Evolutionary conservation across 352 stramenopile genomes (phyloP).

Genomic region (Phytophthora foliorum): DNA sequence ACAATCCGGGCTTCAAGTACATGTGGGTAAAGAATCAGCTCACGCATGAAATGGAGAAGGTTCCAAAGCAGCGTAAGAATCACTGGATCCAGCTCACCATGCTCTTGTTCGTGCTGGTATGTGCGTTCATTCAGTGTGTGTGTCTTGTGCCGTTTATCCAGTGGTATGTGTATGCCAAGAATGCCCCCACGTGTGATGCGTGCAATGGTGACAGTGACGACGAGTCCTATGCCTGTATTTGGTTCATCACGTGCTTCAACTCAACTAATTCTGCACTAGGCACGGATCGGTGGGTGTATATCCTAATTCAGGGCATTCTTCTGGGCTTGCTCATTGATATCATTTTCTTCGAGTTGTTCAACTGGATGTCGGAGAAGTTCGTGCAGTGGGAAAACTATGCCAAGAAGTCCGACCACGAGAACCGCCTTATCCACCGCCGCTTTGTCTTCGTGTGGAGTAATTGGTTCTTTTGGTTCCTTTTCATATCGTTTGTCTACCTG

Average conservation of each 20-base stretch:
- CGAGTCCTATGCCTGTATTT: slow-evolving; percentile 72
- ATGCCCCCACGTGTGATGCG: slow-evolving; percentile 71
- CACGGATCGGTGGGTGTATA: slow-evolving; percentile 92
- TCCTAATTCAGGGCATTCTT: slow-evolving; percentile 84
- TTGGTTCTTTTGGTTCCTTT: slow-evolving; percentile 94
- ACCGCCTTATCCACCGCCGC: slow-evolving; percentile 85
- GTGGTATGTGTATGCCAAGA: slow-evolving; percentile 92
- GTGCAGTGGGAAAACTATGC: slow-evolving; percentile 90
- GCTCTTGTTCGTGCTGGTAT: slow-evolving; percentile 85
- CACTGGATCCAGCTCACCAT: slow-evolving; percentile 90
- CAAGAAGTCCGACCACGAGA: slow-evolving; percentile 90
- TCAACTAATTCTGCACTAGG: slow-evolving; percentile 74
- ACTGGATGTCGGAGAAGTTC: slow-evolving; percentile 90
- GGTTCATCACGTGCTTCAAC: slow-evolving; percentile 89
- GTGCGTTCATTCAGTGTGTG: slow-evolving; percentile 80
- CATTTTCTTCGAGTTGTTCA: slow-evolving; percentile 91
- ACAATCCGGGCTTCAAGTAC: slow-evolving; percentile 89
- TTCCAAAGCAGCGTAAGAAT: slow-evolving; percentile 85
- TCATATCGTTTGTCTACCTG: slow-evolving; percentile 92
- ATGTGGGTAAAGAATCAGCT: slow-evolving; percentile 88
- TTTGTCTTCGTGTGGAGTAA: slow-evolving; percentile 94
- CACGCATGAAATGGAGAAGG: slow-evolving; percentile 91
- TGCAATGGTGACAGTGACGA: slow-evolving; percentile 57
- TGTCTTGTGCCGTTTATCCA: slow-evolving; percentile 91
- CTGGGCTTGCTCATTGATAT: slow-evolving; percentile 91